Evolutionary conservation across 2,329 filamentous ascomycete genomes (phyloP), one percentile per base, ranked within the genome.

Genomic region (Alternaria sp.): DNA sequence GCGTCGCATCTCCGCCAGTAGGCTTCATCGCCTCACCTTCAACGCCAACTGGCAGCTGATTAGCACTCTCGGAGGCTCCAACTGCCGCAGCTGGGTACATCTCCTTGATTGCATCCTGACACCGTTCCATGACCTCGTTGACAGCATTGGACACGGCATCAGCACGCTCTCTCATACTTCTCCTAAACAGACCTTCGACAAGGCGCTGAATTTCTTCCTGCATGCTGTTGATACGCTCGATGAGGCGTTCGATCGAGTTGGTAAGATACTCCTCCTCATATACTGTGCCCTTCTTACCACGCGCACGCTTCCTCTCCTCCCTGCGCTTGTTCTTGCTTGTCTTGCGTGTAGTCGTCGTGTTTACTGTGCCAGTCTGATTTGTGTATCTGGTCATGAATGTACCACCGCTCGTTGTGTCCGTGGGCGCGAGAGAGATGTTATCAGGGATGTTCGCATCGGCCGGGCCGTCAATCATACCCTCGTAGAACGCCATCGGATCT

Each of bases 191-290:
- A 0, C 91, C 93, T 65, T 91, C 88, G 0, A 97, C 86, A 7
- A 98, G 83, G 16, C 89, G 81, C 72, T 88, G 86, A 0, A 92
- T 87, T 76, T 99, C 95, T 1, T 87, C 84, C 51, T 88, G 86
- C 3, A 90, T 85, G 22, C 83, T 84, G 76, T 94, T 93, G 22
- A 97, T 88, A 36, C 94, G 86, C 76, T 96, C 93, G 14, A 97
- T 87, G 34, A 99, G 84, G 24, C 95, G 85, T 12, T 90, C 87
- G 36, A 98, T 89, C 68, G 90, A 94, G 77, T 94, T 95, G 59
- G 97, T 89, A 5, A 99, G 86, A 78, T 99, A 99, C 79, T 98
- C 95, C 75, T 98, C 94, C 78, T 99, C 95, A 78, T 99, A 99
- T 5, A 99, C 92, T 16, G 92, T 97, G 11, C 95, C 95, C 83